Conservation (phyloP, 129 eudicot species). For the Solidago caesia region DNA sequence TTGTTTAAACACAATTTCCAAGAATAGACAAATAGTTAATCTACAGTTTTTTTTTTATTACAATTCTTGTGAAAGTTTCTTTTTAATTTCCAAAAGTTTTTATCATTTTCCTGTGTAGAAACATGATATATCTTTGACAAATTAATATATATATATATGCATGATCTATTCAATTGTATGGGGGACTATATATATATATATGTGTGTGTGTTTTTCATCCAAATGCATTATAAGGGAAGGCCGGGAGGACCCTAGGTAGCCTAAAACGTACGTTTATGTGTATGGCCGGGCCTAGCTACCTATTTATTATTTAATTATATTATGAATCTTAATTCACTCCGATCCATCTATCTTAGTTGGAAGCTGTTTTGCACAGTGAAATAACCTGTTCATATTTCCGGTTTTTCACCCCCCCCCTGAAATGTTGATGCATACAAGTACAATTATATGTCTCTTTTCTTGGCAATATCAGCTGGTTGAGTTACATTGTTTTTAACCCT, state of each 20-base stretch:
- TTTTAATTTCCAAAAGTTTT: slow-evolving; percentile 15
- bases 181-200: slow-evolving; percentile 20
- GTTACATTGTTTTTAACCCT: slow-evolving; percentile 25
- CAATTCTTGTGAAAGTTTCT: slow-evolving; percentile 22
- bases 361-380: slow-evolving; percentile 25
- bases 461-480: slow-evolving; percentile 9
- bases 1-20: slow-evolving; percentile 35
- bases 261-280: too few relatives aligned
- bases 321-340: slow-evolving; percentile 22
- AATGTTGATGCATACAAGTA: slow-evolving; percentile 18
- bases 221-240: too few relatives aligned
- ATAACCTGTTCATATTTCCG: slow-evolving; percentile 16
- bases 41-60: slow-evolving; percentile 27
- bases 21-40: slow-evolving; percentile 33
- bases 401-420: slow-evolving; percentile 24
- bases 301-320: not conserved
- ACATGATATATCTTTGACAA: slow-evolving; percentile 19
- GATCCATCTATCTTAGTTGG: not conserved
- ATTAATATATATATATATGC: slow-evolving; percentile 1
- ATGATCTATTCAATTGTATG: not conserved
- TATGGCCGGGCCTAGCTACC: too few relatives aligned
- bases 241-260: too few relatives aligned
- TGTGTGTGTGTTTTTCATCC: too few relatives aligned
- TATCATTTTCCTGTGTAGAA: slow-evolving; percentile 8
- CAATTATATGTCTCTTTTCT: slow-evolving; percentile 20